A percentile compares a stretch with the other conserved stretches of the same genome.
Evolutionary conservation across 148 eudicot species (phyloP).

Genomic region (Dianthus caryophyllus): DNA sequence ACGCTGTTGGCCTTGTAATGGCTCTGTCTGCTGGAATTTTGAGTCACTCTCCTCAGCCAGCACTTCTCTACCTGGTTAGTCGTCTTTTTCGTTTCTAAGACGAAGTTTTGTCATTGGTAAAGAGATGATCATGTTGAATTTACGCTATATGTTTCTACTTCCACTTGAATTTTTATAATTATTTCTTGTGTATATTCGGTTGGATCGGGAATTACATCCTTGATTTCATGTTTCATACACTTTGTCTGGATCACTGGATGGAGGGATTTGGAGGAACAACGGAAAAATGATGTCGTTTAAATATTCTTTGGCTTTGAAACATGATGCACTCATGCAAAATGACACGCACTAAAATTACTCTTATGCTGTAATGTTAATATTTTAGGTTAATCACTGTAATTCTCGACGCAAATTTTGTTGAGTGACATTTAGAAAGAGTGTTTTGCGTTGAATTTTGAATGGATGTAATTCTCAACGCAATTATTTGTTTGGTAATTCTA

Average conservation of each 20-base stretch:
- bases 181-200: neutral
- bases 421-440: too few relatives aligned
- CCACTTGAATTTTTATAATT: neutral
- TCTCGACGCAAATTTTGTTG: too few relatives aligned
- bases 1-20: slow-evolving; percentile 71
- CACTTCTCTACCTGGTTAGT: slow-evolving; percentile 90
- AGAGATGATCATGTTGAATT: neutral
- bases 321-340: too few relatives aligned
- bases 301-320: too few relatives aligned
- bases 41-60: slow-evolving; percentile 96
- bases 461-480: too few relatives aligned
- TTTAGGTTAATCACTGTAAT: too few relatives aligned
- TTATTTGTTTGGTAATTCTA: too few relatives aligned
- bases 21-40: slow-evolving; percentile 92
- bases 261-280: neutral
- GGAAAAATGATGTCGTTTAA: too few relatives aligned
- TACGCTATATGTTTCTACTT: neutral
- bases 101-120: neutral
- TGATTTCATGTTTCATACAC: neutral
- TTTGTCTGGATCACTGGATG: neutral
- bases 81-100: neutral
- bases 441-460: too few relatives aligned
- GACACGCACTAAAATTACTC: too few relatives aligned
- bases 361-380: too few relatives aligned
- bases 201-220: neutral